These are phyloP conservation scores for Neonectria magnoliae DNA, from an alignment of 2,329 filamentous ascomycete species.

Conservation along the genomic window DNA sequence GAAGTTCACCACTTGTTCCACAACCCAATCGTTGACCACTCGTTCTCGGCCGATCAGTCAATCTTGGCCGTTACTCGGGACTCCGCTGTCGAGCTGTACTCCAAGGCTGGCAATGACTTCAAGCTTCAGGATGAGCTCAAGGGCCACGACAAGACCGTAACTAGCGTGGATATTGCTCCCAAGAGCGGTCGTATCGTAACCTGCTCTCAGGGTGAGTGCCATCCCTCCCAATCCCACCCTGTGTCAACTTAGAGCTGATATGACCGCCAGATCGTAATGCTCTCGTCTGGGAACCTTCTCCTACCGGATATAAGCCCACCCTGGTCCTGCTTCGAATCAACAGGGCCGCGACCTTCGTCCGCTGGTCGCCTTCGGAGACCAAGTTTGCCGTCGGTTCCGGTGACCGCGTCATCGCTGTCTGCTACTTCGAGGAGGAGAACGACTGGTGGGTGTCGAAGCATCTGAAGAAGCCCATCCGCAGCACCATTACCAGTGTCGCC, in stretches of 20 bases:
- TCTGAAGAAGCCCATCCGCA: constrained; percentile 97
- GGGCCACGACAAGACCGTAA: constrained; percentile 97
- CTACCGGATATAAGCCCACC: constrained; percentile 93
- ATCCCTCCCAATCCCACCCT: background rate
- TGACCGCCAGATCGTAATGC: constrained; percentile 83
- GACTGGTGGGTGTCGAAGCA: constrained; percentile 99
- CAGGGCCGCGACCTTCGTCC: constrained; percentile 93
- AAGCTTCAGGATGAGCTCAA: constrained; percentile 91
- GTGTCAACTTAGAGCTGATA: constrained; percentile 18
- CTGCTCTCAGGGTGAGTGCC: constrained; percentile 84
- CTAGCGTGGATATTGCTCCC: constrained; percentile 94
- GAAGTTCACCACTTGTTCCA: constrained; percentile 98
- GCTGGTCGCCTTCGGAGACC: constrained; percentile 95
- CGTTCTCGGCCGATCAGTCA: constrained; percentile 91
- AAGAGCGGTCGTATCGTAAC: constrained; percentile 93
- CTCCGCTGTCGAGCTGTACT: constrained; percentile 89
- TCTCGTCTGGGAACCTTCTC: constrained; percentile 96
- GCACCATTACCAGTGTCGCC: constrained; percentile 91
- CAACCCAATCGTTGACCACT: constrained; percentile 95
- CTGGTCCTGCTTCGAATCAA: constrained; percentile 97
- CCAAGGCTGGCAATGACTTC: constrained; percentile 76
- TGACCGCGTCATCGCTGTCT: constrained; percentile 93
- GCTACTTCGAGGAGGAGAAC: constrained; percentile 99
- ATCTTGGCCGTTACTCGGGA: constrained; percentile 93
- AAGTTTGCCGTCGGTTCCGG: constrained; percentile 98